Evolutionary conservation across 2,329 filamentous ascomycete species (phyloP), one percentile per base, ranked within the genome.

Genomic region (Kalaharituber pfeilii): DNA sequence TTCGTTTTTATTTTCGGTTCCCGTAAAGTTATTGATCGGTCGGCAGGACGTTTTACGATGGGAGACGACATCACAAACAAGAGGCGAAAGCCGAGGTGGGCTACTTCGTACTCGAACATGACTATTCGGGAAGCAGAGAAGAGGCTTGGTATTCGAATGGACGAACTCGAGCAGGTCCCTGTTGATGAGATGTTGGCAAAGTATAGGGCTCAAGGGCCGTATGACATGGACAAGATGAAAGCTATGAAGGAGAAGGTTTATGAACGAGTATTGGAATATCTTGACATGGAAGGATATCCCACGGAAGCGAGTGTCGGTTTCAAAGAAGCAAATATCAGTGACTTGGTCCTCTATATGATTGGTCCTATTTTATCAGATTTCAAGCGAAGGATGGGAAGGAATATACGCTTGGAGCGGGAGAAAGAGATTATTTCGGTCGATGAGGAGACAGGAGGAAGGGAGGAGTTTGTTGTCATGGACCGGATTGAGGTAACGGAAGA

Each of bases 391-490:
- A 44, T 51, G 2, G 5, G 44, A 49, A 5, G 29, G 18, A 54
- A 3, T 2, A 3, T 44, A 30, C 29, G 27, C 2, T 53, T 56
- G 53, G 27, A 28, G 42, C 18, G n/a, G 6, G 42, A 47, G 42
- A 15, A 22, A 22, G 5, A 47, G 42, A 47, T 47, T 25, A 47
- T 47, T 25, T 15, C 42, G 13, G 42, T 47, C 13, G 53, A 52
- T n/a, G 44, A 18, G 15, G 30, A 53, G 51, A 42, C 27, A 54
- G 50, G 56, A 0, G 54, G 54, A 5, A 30, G 26, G 15, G 52
- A 57, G 57, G 57, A 54, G 56, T 55, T 57, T 55, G 54, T 53
- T 29, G 22, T 57, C 1, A 8, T 55, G 30, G 54, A 58, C 42
- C 3, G 9, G 49, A 20, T 57, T 50, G 29, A 49, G 18, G 4